Evolutionary conservation across 805 yeast genomes (phyloP).

Genomic region (Candida oleophila): DNA sequence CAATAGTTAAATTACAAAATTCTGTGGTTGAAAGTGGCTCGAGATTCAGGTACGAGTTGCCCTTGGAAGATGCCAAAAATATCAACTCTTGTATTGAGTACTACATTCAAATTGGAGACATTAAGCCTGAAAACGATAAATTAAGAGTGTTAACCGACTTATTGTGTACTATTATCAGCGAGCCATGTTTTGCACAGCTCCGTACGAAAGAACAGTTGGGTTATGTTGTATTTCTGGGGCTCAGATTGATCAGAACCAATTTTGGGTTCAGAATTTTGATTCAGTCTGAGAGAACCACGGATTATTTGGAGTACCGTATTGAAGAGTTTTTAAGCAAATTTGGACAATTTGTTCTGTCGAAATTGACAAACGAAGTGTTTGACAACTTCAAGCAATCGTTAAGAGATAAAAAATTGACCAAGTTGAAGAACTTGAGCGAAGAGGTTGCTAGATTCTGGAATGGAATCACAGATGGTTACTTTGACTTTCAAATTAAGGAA

Average conservation of each 20-base stretch:
- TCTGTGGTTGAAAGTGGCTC: conserved; percentile 27
- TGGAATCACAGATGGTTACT: conserved; percentile 71
- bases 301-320: conserved; percentile 74
- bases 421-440: conserved; percentile 74
- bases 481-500: conserved; percentile 64
- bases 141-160: conserved; percentile 57
- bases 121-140: conserved; percentile 17
- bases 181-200: conserved; percentile 85
- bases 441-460: conserved; percentile 68
- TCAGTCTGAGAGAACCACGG: conserved; percentile 79
- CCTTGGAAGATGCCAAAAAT: conserved; percentile 63
- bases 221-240: conserved; percentile 84
- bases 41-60: conserved; percentile 48
- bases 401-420: conserved; percentile 62
- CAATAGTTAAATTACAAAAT: conserved; percentile 30
- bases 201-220: conserved; percentile 96
- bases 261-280: conserved; percentile 72
- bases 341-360: conserved; percentile 39
- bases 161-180: conserved; percentile 69
- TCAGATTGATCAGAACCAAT: conserved; percentile 65
- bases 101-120: conserved; percentile 61
- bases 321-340: conserved; percentile 58
- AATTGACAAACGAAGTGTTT: conserved; percentile 64
- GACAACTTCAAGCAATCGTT: conserved; percentile 68
- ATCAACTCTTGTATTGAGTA: conserved; percentile 84